Conservation (phyloP, 208 protist genomes). For the Crithidia fasciculata region DNA sequence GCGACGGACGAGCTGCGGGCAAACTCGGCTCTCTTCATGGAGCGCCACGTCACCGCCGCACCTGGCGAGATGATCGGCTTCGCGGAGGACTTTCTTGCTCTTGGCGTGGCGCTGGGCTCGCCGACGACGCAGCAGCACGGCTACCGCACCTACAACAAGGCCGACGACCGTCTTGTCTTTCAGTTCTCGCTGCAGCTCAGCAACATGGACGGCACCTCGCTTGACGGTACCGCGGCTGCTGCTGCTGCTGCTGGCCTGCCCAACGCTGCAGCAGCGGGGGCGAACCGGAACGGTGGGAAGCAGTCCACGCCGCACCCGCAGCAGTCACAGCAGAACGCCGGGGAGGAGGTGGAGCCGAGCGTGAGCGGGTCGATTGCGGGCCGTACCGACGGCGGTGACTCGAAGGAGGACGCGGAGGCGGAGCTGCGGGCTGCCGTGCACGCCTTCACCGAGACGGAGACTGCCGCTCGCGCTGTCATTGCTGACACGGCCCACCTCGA, state of each 20-base stretch:
- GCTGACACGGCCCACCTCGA: conserved; percentile 15
- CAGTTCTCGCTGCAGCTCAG: conserved; percentile 64
- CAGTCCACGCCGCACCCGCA: conserved; percentile 20
- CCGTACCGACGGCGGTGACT: conserved; percentile 28
- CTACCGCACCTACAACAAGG: conserved; percentile 73
- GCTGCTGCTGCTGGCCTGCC: too few species aligned
- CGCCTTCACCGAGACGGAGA: conserved; percentile 15
- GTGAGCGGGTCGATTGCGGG: conserved; percentile 18
- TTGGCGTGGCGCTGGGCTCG: conserved; percentile 52
- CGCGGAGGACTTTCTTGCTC: conserved; percentile 50
- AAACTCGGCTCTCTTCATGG: conserved; percentile 62
- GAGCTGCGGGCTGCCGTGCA: conserved; percentile 18
- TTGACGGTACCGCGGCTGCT: conserved; percentile 22
- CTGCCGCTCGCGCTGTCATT: conserved; percentile 11
- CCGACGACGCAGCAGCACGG: conserved; percentile 55
- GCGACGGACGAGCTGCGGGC: conserved; percentile 28
- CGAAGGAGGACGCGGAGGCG: conserved; percentile 34
- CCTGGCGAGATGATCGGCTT: conserved; percentile 74
- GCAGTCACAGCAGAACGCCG: neutral
- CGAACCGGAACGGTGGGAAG: conserved; percentile 16
- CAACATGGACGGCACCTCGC: conserved; percentile 34
- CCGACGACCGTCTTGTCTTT: conserved; percentile 75
- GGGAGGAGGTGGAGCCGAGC: conserved; percentile 20
- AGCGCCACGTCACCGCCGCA: conserved; percentile 48
- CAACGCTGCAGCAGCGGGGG: neutral